These are phyloP conservation scores for Fusarium fracticaudum DNA, from an alignment of 2,329 filamentous ascomycete genomes.

Conservation along the genomic window DNA sequence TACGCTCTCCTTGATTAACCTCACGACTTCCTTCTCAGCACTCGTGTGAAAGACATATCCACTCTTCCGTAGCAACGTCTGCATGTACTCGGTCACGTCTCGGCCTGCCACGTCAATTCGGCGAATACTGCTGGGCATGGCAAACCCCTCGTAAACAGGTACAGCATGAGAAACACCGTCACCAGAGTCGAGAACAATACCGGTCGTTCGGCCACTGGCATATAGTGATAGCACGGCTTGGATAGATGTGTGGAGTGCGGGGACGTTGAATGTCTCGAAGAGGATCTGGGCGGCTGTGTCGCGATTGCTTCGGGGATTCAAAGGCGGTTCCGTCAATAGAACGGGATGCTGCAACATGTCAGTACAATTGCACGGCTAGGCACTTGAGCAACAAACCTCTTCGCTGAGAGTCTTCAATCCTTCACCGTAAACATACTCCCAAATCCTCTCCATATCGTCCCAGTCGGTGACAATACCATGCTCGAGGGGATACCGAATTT, in stretches of 20 bases:
- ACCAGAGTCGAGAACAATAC: slow-evolving; percentile 93
- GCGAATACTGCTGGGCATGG: slow-evolving; percentile 93
- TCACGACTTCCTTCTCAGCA: slow-evolving; percentile 98
- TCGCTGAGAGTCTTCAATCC: slow-evolving; percentile 96
- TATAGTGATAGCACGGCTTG: slow-evolving; percentile 97
- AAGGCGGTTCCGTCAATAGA: slow-evolving; percentile 91
- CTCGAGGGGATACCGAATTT: slow-evolving; percentile 95
- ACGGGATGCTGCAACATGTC: slow-evolving; percentile 75
- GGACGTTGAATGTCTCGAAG: slow-evolving; percentile 99
- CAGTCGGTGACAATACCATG: slow-evolving; percentile 99
- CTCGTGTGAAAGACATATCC: slow-evolving; percentile 97
- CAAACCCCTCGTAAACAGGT: slow-evolving; percentile 97
- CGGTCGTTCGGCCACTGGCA: slow-evolving; percentile 93
- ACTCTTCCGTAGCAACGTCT: slow-evolving; percentile 88
- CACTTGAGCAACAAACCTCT: slow-evolving; percentile 68
- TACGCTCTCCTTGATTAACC: slow-evolving; percentile 94
- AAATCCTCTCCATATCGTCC: slow-evolving; percentile 99
- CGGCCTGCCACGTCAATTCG: slow-evolving; percentile 95
- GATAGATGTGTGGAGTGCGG: slow-evolving; percentile 94
- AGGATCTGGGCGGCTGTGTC: slow-evolving; percentile 97
- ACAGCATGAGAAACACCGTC: slow-evolving; percentile 98
- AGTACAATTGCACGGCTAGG: slow-evolving; percentile 20
- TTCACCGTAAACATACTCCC: slow-evolving; percentile 97
- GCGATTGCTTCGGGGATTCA: slow-evolving; percentile 95
- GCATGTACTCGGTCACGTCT: slow-evolving; percentile 95